Base-by-base conservation (phyloP, 2,329 filamentous ascomycete species). In the Apiospora rasikravindrae region DNA sequence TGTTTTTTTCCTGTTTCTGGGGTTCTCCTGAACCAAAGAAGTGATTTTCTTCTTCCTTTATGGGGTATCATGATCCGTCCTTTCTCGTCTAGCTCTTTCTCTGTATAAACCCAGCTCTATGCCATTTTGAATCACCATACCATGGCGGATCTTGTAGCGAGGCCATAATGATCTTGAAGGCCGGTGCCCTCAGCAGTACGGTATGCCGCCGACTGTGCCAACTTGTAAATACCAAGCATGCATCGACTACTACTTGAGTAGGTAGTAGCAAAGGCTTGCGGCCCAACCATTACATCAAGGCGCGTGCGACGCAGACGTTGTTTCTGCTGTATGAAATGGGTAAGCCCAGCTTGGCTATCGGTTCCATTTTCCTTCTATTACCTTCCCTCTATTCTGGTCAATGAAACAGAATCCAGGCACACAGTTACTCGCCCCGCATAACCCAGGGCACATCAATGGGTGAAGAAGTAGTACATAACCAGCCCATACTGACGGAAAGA, bases 61-160 rank as follows among this genome's bases (percentile, higher is more conserved):
- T 64, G 33, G 29, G 57, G 57, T 64, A 64, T 64, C 57, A 40
- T 64, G 33, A 22, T 64, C 33, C 57, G 19, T n/a, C 57, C 57
- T 13, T 64, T 22, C 57, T 40, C 7, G 4, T 40, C 57, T 5
- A 64, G 22, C 11, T n/a, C 19, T 49, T 10, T 2, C 8, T 49
- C 7, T n/a, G 10, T n/a, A n/a, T n/a, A 7, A 7, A 49, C 22
- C 8, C 49, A 26, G 24, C n/a, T 24, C 49, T 24, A 11, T 51
- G n/a, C n/a, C n/a, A 49, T 26, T 51, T 24, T 8, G 13, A 51
- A 24, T 11, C 49, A 3, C 49, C n/a, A 13, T 24, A 24, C n/a
- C n/a, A 13, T 14, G 47, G n/a, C 47, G n/a, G 47, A 24, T 24
- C n/a, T 51, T 51, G 49, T 14, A 13, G 11, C n/a, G 8, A 51